Conservation (phyloP, 306 rosid genomes). For the Lagenaria siceraria region DNA sequence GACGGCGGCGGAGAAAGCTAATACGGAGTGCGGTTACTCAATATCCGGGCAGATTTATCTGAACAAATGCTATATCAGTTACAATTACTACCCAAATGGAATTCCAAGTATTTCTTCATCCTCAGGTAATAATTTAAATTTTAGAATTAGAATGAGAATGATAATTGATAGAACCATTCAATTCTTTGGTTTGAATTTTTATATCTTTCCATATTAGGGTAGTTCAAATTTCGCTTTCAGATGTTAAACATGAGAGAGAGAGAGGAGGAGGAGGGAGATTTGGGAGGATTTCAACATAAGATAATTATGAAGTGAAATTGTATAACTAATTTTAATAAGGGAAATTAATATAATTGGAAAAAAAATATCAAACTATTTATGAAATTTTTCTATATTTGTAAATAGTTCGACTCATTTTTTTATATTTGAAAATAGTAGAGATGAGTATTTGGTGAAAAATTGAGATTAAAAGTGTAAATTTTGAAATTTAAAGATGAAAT, state of each 20-base stretch:
- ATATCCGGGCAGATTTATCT: conserved; percentile 71
- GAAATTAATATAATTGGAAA: too few relatives aligned
- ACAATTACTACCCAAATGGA: conserved; percentile 67
- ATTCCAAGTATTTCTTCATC: conserved; percentile 38
- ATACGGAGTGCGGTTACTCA: conserved; percentile 35
- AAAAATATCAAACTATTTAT: too few relatives aligned
- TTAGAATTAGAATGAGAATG: not conserved
- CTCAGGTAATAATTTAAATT: conserved; percentile 36
- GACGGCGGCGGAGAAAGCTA: conserved; percentile 43
- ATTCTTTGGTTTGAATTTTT: not conserved
- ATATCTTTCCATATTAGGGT: not conserved
- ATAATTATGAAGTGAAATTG: too few relatives aligned
- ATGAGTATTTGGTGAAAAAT: too few relatives aligned
- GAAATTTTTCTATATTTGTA: too few relatives aligned
- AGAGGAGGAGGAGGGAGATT: not conserved
- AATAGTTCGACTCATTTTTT: too few relatives aligned
- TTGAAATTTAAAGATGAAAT: too few relatives aligned
- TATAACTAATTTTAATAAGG: too few relatives aligned
- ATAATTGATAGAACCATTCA: not conserved
- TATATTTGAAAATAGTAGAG: too few relatives aligned
- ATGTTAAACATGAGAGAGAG: not conserved
- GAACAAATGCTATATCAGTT: conserved; percentile 60
- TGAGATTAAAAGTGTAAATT: too few relatives aligned
- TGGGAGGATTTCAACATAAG: not conserved
- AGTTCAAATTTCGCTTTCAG: not conserved